Base-by-base conservation (phyloP, 805 yeast species). In the Wickerhamiella spandovensis region DNA sequence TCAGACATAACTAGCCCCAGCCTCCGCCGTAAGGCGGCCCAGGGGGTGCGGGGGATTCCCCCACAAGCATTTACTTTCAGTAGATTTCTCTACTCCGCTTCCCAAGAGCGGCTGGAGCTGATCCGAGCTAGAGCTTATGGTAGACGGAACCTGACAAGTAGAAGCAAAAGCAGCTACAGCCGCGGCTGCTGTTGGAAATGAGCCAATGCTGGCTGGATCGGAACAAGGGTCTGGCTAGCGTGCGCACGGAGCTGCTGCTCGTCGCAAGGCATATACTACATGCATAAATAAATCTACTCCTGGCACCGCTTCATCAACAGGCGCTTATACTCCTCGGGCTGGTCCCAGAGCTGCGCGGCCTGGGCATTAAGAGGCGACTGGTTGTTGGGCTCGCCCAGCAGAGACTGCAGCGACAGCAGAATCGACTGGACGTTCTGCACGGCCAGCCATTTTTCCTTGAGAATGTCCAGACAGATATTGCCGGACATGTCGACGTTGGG, bases 401-500 rank as follows among this genome's bases (percentile, higher is more conserved):
- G 66, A 22, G 79, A 71, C 61, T 79, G 81, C 53, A 79, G 65
- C 22, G 81, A 75, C 50, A 79, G 66, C 57, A 79, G 66, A 49
- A 79, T 74, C 46, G 80, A 75, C 64, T 77, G 80, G 10, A 79
- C 79, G 55, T 77, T 77, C 63, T 76, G 77, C 9, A 77, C 74
- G 1, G 80, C 82, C 48, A 79, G 72, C 84, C 84, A 79, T 54
- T 78, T 71, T 48, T 78, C 82, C 60, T 79, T 78, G 61, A 79
- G 67, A 48, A 79, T 79, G 60, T 78, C 82, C 44, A 79, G 67
- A 55, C 84, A 79, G 52, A 79, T 80, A 54, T 77, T 73, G n/a
- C 84, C 84, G 49, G 73, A 67, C 70, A 75, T 73, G 56, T 78
- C 81, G 53, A 79, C 77, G 59, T 79, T 79, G 24, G 84, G 84